Percentiles rank a stretch among this genome's conserved stretches.
Evolutionary conservation across 306 rosid species (phyloP).

Genomic region (Luffa aegyptiaca): DNA sequence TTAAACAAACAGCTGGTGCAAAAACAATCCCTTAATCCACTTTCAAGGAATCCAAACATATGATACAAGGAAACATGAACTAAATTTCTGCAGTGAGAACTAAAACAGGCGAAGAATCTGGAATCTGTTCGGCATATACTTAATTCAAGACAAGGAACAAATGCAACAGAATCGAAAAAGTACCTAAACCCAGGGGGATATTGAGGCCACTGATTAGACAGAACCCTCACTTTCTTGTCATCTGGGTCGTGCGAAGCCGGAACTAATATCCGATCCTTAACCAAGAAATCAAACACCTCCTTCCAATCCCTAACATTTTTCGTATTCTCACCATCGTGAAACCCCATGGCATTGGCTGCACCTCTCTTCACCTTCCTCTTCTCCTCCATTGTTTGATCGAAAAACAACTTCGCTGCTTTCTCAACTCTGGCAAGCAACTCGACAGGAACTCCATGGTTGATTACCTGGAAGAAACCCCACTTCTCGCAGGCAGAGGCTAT

Average conservation of each 20-base stretch:
- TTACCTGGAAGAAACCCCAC: conserved; percentile 85
- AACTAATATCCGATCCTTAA: conserved; percentile 33
- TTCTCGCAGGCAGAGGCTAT: conserved; percentile 53
- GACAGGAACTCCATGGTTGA: conserved; percentile 56
- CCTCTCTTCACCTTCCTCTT: conserved; percentile 57
- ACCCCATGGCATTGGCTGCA: conserved; percentile 44
- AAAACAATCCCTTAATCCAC: not conserved
- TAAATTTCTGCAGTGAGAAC: not conserved
- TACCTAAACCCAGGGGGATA: conserved; percentile 55
- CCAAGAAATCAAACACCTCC: conserved; percentile 72
- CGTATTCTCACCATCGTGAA: conserved; percentile 60
- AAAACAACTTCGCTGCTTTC: conserved; percentile 35
- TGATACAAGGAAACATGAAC: not conserved
- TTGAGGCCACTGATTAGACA: conserved; percentile 69
- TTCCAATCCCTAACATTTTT: conserved; percentile 87
- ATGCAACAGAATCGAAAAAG: not conserved
- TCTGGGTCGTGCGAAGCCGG: conserved; percentile 40
- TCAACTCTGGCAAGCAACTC: conserved; percentile 25
- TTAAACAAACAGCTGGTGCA: not conserved
- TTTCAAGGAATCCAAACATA: not conserved
- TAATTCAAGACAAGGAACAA: not conserved
- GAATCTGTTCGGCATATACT: not conserved
- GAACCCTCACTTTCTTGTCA: conserved; percentile 24
- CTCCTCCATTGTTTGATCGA: conserved; percentile 24
- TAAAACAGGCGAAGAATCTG: not conserved